Conservation (phyloP, 148 eudicot genomes). For the Pharnaceum exiguum region DNA sequence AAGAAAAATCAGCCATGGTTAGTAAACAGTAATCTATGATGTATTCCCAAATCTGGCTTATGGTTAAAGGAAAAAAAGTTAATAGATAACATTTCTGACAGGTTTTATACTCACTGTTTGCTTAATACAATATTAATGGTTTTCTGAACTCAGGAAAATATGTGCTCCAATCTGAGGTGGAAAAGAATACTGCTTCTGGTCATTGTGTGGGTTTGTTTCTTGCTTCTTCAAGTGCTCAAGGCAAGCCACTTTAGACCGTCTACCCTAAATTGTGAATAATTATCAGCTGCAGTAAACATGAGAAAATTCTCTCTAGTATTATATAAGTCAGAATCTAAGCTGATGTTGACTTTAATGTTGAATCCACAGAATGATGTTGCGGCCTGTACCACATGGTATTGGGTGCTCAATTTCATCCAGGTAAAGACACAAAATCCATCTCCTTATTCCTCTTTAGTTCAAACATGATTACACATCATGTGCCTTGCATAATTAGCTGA, state of each 20-base stretch:
- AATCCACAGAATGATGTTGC: slow-evolving; percentile 49
- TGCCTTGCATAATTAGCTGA: not conserved
- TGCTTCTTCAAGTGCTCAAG: slow-evolving; percentile 81
- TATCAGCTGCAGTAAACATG: not conserved
- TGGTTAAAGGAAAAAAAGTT: too few species aligned
- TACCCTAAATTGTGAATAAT: not conserved
- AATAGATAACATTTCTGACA: not conserved
- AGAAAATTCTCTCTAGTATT: not conserved
- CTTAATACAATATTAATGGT: too few species aligned
- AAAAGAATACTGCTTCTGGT: slow-evolving; percentile 51
- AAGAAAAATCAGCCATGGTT: slow-evolving; percentile 66
- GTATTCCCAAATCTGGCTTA: too few species aligned
- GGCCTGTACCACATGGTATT: slow-evolving; percentile 66
- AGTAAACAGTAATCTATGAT: slow-evolving; percentile 18
- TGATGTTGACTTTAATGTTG: slow-evolving; percentile 4
- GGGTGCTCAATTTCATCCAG: slow-evolving; percentile 75
- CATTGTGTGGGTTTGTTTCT: slow-evolving; percentile 59
- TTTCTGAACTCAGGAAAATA: slow-evolving; percentile 42
- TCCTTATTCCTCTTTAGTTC: not conserved
- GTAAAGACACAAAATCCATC: too few species aligned
- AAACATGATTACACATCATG: not conserved
- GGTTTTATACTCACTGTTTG: not conserved
- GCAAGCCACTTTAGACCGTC: slow-evolving; percentile 32
- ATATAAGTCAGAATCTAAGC: not conserved
- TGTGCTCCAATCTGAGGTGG: slow-evolving; percentile 56